phyloP scores from a whole-genome alignment of 2,329 filamentous ascomycete species.

The Trichophyton verrucosum region DNA sequence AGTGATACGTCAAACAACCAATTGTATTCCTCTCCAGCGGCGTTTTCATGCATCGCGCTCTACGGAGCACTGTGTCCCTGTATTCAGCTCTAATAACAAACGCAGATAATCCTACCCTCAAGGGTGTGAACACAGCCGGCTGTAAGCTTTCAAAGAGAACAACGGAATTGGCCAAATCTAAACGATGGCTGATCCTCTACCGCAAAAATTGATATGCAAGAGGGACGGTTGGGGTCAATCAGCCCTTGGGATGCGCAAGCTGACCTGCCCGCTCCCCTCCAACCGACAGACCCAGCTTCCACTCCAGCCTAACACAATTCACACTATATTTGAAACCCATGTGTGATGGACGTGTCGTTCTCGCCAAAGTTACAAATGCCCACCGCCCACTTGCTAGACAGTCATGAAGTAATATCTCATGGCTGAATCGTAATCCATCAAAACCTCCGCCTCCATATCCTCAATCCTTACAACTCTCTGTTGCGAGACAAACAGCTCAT shows the following conservation, averaged over 20 bases:
- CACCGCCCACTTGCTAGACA: neutral
- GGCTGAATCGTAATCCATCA: conserved; percentile 2
- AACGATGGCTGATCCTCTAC: neutral
- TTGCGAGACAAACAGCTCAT: neutral
- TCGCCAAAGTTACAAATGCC: neutral
- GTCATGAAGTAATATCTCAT: conserved; percentile 1
- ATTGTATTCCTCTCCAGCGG: neutral
- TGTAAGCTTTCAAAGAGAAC: neutral
- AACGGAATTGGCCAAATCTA: neutral
- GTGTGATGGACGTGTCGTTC: neutral
- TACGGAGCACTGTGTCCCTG: neutral
- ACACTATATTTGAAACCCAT: neutral
- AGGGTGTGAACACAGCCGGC: neutral
- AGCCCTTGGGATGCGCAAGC: neutral
- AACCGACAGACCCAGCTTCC: neutral
- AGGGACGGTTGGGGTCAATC: neutral
- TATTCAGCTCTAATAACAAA: neutral
- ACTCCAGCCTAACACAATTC: neutral
- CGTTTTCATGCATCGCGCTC: neutral
- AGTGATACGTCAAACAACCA: neutral
- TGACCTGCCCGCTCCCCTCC: neutral
- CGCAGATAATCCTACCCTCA: neutral
- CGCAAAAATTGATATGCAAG: neutral
- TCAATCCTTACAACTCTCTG: neutral
- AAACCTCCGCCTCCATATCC: conserved; percentile 2